Evolutionary conservation across 2,329 filamentous ascomycete species (phyloP), one percentile per base, ranked within the genome.

Genomic region (Diaporthe sp.): DNA sequence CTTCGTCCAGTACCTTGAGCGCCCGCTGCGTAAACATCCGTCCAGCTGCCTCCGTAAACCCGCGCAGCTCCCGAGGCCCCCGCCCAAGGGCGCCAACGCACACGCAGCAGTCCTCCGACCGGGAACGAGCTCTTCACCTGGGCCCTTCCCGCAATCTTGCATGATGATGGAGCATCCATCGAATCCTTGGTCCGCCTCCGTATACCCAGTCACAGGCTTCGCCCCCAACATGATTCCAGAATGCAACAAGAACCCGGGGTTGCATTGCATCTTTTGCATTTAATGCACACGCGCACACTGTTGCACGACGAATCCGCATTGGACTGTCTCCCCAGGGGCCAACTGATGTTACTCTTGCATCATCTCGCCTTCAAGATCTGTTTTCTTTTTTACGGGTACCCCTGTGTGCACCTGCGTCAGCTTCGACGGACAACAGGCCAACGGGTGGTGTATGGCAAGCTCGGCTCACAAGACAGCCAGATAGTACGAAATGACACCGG

Each of bases 41-140:
- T 58, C 61, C 74, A 68, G 28, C 31, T 39, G 17, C 49, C 72
- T 75, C 74, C 68, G 60, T 67, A 57, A 68, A 55, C 37, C 61
- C 61, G 70, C 51, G 49, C 61, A 31, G 58, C 58, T 53, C 73
- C 67, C 73, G 67, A 65, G 58, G 22, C 47, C 74, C 74, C 63
- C 71, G 61, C 61, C 68, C 51, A 51, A 47, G 28, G 74, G 42
- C 71, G 74, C 63, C 74, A 74, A 55, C 49, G 28, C 71, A 73
- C 37, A 73, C 63, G 71, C 55, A 73, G 47, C 71, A 65, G 51
- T 34, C 53, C 49, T 70, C 71, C 61, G 44, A 71, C 55, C 28
- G 31, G 55, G n/a, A 22, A 60, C 12, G 25, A 71, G 44, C 57
- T 15, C 28, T 49, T n/a, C n/a, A 25, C 67, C 73, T 42, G 47